Percentiles rank a stretch among this genome's conserved stretches.
Evolutionary conservation across 2,329 filamentous ascomycete genomes (phyloP).

Genomic region (Alternaria hordeiaustralica): DNA sequence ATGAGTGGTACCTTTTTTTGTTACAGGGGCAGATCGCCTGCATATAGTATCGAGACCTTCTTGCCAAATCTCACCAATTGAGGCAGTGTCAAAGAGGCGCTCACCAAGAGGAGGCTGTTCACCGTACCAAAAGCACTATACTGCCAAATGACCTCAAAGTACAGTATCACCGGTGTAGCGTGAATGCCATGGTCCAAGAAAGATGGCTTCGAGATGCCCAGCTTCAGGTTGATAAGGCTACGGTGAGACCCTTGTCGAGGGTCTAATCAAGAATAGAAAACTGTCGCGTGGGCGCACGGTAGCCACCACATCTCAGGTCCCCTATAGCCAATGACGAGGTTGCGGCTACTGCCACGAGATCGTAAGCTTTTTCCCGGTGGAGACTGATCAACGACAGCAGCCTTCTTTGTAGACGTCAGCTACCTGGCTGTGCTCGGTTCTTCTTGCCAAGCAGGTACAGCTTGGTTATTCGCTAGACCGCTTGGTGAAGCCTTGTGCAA

Average conservation of each 20-base stretch:
- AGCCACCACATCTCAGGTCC: not conserved
- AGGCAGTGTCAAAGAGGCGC: constrained; percentile 20
- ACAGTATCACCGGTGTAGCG: not conserved
- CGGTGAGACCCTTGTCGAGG: not conserved
- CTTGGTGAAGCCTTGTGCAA: constrained; percentile 30
- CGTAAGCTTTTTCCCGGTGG: not conserved
- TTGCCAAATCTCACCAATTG: constrained; percentile 1
- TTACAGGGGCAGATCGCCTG: not conserved
- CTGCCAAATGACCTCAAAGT: not conserved
- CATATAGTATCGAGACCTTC: not conserved
- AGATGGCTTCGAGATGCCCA: not conserved
- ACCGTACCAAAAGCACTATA: not conserved
- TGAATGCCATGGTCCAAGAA: not conserved
- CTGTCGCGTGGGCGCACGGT: constrained; percentile 17
- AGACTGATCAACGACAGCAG: not conserved
- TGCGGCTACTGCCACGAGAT: not conserved
- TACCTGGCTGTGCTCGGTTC: constrained; percentile 29
- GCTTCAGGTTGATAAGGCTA: not conserved
- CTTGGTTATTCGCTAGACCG: constrained; percentile 21
- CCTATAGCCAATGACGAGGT: constrained; percentile 9
- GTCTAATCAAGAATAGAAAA: constrained; percentile 19
- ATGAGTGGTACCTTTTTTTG: not conserved
- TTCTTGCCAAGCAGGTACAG: constrained; percentile 24
- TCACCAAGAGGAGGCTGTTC: constrained; percentile 15
- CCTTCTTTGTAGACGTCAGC: constrained; percentile 30